A percentile compares a stretch with the other conserved stretches of the same genome.
Evolutionary conservation across 169 alveolate genomes (phyloP).

Genomic region (Prorocentrum cordatum): DNA sequence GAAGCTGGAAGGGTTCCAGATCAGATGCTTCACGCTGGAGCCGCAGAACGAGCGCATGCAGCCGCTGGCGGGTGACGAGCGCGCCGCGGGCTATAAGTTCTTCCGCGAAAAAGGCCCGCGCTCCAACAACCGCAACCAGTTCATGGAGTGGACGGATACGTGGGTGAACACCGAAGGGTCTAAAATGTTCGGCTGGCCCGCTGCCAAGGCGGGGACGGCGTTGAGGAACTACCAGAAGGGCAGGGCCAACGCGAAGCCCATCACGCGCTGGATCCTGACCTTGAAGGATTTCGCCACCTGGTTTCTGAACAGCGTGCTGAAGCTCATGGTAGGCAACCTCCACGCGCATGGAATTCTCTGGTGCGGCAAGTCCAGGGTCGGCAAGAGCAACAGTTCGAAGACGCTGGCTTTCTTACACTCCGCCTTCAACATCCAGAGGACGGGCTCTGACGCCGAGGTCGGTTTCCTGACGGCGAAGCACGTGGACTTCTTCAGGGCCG

Average conservation of each 20-base stretch:
- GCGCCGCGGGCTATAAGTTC: neutral
- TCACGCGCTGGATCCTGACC: neutral
- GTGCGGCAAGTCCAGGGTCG: no score
- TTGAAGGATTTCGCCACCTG: neutral
- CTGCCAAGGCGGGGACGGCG: neutral
- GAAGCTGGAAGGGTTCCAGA: no score
- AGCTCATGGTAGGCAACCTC: no score
- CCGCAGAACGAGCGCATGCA: no score
- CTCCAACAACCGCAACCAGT: neutral
- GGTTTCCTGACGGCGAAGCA: no score
- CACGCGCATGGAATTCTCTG: no score
- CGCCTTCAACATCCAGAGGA: no score
- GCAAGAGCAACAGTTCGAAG: no score
- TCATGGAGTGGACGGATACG: conserved; percentile 15
- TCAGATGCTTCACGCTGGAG: no score
- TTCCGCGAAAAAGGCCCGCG: neutral
- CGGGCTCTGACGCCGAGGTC: no score
- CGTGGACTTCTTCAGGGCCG: no score
- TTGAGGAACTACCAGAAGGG: neutral
- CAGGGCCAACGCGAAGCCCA: neutral
- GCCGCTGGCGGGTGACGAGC: neutral
- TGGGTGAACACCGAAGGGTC: neutral
- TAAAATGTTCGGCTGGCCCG: neutral
- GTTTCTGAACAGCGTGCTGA: neutral
- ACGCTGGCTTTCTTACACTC: no score